These are phyloP conservation scores for Mortierella sp. DNA, from an alignment of 371 early-diverging fungal species.

Conservation along the genomic window DNA sequence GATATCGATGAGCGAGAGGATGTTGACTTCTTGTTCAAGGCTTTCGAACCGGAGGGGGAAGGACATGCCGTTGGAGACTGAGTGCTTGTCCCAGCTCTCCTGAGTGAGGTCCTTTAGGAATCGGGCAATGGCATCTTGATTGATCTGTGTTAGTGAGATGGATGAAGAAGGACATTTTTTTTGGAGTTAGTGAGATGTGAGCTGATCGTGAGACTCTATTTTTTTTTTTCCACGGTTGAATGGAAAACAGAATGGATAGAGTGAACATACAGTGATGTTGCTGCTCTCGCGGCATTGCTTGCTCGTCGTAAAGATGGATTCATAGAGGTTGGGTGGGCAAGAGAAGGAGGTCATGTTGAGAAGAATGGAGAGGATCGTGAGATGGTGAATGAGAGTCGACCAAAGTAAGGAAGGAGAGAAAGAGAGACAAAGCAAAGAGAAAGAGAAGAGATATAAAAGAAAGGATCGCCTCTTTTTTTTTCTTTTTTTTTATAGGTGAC, in stretches of 20 bases:
- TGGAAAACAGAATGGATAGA: background rate
- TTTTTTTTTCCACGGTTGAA: background rate
- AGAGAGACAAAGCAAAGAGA: background rate
- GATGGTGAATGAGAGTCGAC: background rate
- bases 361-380: background rate
- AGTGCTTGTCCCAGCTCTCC: conserved; percentile 51
- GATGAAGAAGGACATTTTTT: background rate
- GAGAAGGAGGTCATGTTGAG: conserved; percentile 44
- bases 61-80: conserved; percentile 62
- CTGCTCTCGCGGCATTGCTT: conserved; percentile 41
- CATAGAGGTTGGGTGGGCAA: conserved; percentile 45
- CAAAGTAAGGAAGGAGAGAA: background rate
- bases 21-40: conserved; percentile 77
- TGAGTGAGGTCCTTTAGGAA: conserved; percentile 43
- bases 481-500: no score
- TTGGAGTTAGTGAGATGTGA: background rate
- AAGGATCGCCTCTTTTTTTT: no score
- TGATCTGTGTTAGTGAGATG: conserved; percentile 25
- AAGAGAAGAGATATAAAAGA: no score
- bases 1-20: conserved; percentile 76
- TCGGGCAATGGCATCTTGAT: conserved; percentile 26
- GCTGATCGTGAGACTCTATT: background rate
- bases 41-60: conserved; percentile 81
- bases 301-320: conserved; percentile 28
- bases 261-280: conserved; percentile 35